Percentiles rank a stretch among this genome's conserved stretches.
Evolutionary conservation across 495 filamentous ascomycete genomes (phyloP).

Genomic region (Lepidopterella palustris): DNA sequence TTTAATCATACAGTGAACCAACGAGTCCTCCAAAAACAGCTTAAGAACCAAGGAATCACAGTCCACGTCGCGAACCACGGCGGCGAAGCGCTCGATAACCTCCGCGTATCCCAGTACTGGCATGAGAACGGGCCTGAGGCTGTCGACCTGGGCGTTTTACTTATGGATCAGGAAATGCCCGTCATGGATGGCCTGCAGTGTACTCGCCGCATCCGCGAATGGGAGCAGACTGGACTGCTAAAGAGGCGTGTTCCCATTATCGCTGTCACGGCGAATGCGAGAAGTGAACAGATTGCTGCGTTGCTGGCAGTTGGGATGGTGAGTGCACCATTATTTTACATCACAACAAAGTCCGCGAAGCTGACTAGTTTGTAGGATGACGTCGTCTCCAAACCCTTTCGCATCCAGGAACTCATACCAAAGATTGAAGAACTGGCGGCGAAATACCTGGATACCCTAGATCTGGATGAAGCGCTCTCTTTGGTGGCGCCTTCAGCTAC

Average conservation of each 20-base stretch:
- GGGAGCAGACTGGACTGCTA: slow-evolving; percentile 48
- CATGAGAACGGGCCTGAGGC: slow-evolving; percentile 32
- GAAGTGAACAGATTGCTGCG: slow-evolving; percentile 58
- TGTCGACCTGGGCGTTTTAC: slow-evolving; percentile 53
- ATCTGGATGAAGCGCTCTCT: too few species aligned
- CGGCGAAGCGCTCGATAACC: slow-evolving; percentile 59
- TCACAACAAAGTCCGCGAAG: not conserved
- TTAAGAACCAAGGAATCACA: slow-evolving; percentile 55
- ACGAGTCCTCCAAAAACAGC: slow-evolving; percentile 57
- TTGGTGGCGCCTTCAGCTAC: too few species aligned
- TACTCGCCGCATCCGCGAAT: slow-evolving; percentile 57
- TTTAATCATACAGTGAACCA: slow-evolving; percentile 72
- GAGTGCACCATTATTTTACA: slow-evolving; percentile 20
- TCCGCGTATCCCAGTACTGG: slow-evolving; percentile 37
- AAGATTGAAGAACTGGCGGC: slow-evolving; percentile 47
- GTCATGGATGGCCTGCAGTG: slow-evolving; percentile 73
- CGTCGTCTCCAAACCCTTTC: slow-evolving; percentile 73
- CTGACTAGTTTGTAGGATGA: slow-evolving; percentile 52
- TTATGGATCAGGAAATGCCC: slow-evolving; percentile 86
- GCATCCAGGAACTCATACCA: slow-evolving; percentile 58
- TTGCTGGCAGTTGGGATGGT: slow-evolving; percentile 66
- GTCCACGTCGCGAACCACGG: slow-evolving; percentile 70
- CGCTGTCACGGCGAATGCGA: slow-evolving; percentile 70
- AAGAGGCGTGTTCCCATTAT: slow-evolving; percentile 62
- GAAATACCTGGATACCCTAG: not conserved